These are phyloP conservation scores for Didymella pinodella DNA, from an alignment of 2,329 filamentous ascomycete genomes.

Conservation along the genomic window DNA sequence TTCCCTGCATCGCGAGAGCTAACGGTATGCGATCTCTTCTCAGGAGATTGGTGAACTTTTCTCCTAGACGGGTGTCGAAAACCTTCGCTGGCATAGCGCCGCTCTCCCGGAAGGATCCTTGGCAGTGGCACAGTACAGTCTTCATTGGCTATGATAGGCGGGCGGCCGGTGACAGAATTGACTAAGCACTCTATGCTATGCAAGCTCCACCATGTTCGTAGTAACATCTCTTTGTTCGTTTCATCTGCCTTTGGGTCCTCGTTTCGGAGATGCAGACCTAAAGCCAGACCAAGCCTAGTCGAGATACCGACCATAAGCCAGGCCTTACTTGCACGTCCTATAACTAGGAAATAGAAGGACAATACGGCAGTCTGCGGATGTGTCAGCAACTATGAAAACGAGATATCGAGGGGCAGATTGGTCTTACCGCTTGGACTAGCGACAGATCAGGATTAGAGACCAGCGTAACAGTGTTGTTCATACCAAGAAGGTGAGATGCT, in stretches of 20 bases:
- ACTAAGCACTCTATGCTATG: conserved; percentile 50
- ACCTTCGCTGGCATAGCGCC: conserved; percentile 4
- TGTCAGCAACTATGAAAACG: conserved; percentile 16
- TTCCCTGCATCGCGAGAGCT: not conserved
- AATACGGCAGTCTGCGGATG: conserved; percentile 28
- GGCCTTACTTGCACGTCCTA: conserved; percentile 39
- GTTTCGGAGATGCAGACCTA: conserved; percentile 52
- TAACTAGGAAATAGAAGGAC: conserved; percentile 37
- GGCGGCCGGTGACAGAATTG: conserved; percentile 51
- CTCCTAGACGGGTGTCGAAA: too few relatives aligned
- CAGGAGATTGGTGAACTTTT: too few relatives aligned
- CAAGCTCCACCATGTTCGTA: conserved; percentile 52
- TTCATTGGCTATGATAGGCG: conserved; percentile 44
- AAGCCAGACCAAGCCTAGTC: conserved; percentile 48
- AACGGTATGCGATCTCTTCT: not conserved
- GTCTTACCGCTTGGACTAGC: conserved; percentile 49
- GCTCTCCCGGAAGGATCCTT: too few relatives aligned
- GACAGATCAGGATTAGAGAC: conserved; percentile 45
- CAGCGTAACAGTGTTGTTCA: conserved; percentile 30
- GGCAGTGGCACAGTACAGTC: conserved; percentile 48
- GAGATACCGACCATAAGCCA: conserved; percentile 51
- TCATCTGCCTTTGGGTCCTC: conserved; percentile 34
- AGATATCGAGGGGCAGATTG: too few relatives aligned
- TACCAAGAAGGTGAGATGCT: conserved; percentile 34
- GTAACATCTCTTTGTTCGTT: conserved; percentile 44